Evolutionary conservation across 176 grass and related monocot genomes (phyloP), one percentile per base, ranked within the genome.

Genomic region (Ananas comosus): DNA sequence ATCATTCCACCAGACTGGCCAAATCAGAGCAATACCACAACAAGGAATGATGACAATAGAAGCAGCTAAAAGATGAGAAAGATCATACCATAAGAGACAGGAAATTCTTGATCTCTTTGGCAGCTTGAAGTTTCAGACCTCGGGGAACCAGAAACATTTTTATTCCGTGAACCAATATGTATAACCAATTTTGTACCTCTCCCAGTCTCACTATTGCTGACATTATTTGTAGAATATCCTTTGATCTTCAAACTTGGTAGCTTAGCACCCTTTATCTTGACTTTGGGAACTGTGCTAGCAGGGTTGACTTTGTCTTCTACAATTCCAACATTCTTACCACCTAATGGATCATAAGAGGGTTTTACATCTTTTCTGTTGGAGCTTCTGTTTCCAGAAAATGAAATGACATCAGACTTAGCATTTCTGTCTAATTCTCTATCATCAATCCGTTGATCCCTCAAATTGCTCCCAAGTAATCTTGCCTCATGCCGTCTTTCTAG

Each of bases 161-260:
- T 96, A 74, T 96, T 91, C 71, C 78, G 81, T 54, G 89, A 79
- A 72, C 87, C 69, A 59, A 97, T 64, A 86, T 99, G 89, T 68
- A 99, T 99, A 79, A 99, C 94, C 70, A 99, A 73, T 73, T 93
- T 99, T 22, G 86, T 93, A 49, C 89, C 87, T 87, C 84, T 90
- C 25, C 53, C 75, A 57, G 77, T 80, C 14, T 97, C 86, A 81
- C 63, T 83, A 68, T 92, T 86, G 51, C 66, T 70, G 64, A 65
- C 28, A 77, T 68, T 91, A 77, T 96, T 85, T 51, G 78, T 83
- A 47, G 74, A 47, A 29, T 71, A 48, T 29, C 88, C 92, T 77
- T 91, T 96, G 50, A 84, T 77, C 72, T 82, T 88, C 69, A 88
- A 80, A 72, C 59, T 83, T 19, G 78, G 83, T 70, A 71, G 75